Evolutionary conservation across 2,329 filamentous ascomycete species (phyloP).

Genomic region (Venturiaceae sp.): DNA sequence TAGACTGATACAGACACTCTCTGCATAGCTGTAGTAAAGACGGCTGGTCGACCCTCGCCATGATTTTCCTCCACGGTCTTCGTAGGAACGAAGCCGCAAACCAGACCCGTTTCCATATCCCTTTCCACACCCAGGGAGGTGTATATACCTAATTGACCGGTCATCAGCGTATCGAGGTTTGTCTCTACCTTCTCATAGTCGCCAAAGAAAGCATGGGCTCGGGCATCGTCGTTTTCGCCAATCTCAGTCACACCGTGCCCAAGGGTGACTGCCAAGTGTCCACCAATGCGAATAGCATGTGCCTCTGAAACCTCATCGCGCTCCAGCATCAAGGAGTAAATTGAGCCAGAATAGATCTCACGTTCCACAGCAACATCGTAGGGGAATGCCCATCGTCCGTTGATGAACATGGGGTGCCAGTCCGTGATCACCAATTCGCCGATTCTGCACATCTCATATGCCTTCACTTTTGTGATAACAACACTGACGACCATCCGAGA

Average conservation of each 20-base stretch:
- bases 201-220: constrained; percentile 47
- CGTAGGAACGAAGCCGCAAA: neutral
- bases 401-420: constrained; percentile 46
- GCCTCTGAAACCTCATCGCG: constrained; percentile 31
- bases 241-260: constrained; percentile 42
- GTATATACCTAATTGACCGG: neutral
- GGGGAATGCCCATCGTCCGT: constrained; percentile 39
- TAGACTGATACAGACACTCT: neutral
- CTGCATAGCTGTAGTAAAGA: neutral
- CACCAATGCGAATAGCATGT: constrained; percentile 38
- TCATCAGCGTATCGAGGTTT: neutral
- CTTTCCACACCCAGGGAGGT: neutral
- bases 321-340: constrained; percentile 51
- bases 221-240: constrained; percentile 24
- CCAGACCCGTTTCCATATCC: neutral
- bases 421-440: constrained; percentile 43
- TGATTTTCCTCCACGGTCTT: neutral
- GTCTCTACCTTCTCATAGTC: constrained; percentile 26
- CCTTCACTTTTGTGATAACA: constrained; percentile 37
- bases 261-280: constrained; percentile 45
- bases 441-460: constrained; percentile 35
- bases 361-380: constrained; percentile 21
- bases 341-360: constrained; percentile 36
- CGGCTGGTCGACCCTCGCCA: neutral
- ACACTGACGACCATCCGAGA: constrained; percentile 40